Evolutionary conservation across 306 rosid genomes (phyloP).

Genomic region (Fragaria ananassa): DNA sequence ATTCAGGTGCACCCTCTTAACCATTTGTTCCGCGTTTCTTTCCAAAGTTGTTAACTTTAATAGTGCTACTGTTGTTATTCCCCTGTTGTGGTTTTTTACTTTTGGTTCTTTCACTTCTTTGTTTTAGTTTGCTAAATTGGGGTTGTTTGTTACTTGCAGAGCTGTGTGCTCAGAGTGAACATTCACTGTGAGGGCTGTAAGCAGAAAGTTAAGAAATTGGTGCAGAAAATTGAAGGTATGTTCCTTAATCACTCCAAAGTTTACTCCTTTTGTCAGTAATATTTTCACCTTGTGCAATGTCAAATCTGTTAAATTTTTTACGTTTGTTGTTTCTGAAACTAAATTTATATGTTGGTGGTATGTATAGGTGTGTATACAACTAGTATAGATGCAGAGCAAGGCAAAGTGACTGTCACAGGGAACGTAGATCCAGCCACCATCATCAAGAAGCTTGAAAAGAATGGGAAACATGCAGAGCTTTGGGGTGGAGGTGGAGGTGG

Average conservation of each 20-base stretch:
- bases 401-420: slow-evolving; percentile 57
- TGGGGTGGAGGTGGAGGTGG: slow-evolving; percentile 36
- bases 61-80: slow-evolving; percentile 4
- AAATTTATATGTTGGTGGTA: not conserved
- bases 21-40: not conserved
- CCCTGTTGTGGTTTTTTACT: not conserved
- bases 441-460: slow-evolving; percentile 50
- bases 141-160: slow-evolving; percentile 42
- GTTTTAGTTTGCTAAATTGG: slow-evolving; percentile 5
- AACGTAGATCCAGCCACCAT: slow-evolving; percentile 56
- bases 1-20: slow-evolving; percentile 53
- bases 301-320: not conserved
- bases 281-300: not conserved
- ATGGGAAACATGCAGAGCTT: slow-evolving; percentile 65
- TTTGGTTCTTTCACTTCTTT: not conserved
- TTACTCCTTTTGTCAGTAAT: not conserved
- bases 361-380: slow-evolving; percentile 49
- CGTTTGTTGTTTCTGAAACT: not conserved
- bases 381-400: slow-evolving; percentile 50
- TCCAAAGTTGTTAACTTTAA: not conserved
- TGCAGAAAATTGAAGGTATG: slow-evolving; percentile 88
- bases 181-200: slow-evolving; percentile 89
- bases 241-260: not conserved
- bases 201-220: slow-evolving; percentile 68
- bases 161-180: slow-evolving; percentile 66